phyloP scores from a whole-genome alignment of 331 rosid genomes.

The Pyrus hybrid region DNA sequence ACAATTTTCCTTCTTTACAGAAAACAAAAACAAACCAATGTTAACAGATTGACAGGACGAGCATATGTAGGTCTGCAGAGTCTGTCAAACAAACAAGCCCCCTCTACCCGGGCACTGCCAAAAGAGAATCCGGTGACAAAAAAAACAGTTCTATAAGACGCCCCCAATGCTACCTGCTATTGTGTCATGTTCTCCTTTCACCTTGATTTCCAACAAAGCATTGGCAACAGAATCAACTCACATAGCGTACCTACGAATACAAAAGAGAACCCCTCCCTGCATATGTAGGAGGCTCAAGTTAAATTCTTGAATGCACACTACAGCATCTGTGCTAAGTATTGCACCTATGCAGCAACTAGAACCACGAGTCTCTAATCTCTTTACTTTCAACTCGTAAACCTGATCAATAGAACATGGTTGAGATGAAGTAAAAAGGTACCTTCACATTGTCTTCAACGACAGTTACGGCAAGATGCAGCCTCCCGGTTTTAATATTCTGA shows the following conservation, averaged over 20 bases:
- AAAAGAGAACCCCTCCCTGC: slow-evolving; percentile 28
- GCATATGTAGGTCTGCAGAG: too few species aligned
- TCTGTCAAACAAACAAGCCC: background rate
- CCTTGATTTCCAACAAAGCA: background rate
- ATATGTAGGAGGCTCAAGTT: slow-evolving; percentile 12
- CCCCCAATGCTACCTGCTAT: background rate
- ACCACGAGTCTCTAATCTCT: background rate
- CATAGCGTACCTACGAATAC: background rate
- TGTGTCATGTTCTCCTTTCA: background rate
- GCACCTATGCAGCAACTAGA: background rate
- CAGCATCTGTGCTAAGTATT: background rate
- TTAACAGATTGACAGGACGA: too few species aligned
- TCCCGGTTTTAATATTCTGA: slow-evolving; percentile 65
- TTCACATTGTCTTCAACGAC: slow-evolving; percentile 44
- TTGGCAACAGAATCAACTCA: background rate
- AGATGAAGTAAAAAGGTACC: slow-evolving; percentile 26
- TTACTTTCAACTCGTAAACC: background rate
- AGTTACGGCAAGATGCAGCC: slow-evolving; percentile 72
- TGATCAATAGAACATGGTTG: background rate
- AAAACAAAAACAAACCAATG: background rate
- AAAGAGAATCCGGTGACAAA: background rate
- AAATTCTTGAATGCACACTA: background rate
- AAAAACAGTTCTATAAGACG: background rate
- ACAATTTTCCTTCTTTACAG: background rate
- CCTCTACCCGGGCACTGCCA: background rate